Conservation (phyloP, 2,329 filamentous ascomycete species). For the Hypoxylon sp. region DNA sequence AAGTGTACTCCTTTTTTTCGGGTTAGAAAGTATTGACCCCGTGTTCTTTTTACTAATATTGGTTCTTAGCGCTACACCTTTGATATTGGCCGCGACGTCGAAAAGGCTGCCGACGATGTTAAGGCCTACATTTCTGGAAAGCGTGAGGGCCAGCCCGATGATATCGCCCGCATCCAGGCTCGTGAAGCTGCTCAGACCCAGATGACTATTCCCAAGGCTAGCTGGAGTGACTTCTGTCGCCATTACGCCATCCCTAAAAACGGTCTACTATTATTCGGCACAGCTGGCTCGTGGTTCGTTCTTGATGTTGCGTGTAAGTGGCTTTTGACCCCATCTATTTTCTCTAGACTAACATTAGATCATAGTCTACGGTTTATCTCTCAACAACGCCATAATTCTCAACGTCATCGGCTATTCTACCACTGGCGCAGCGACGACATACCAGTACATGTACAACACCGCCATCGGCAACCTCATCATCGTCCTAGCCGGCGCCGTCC, state of each 20-base stretch:
- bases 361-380: conserved; percentile 68
- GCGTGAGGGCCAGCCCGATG: conserved; percentile 69
- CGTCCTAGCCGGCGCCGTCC: conserved; percentile 79
- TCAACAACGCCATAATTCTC: conserved; percentile 80
- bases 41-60: too few species aligned
- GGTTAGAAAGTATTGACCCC: too few species aligned
- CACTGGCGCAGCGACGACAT: conserved; percentile 62
- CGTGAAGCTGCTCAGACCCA: conserved; percentile 61
- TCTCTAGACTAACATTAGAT: conserved; percentile 43
- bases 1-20: too few species aligned
- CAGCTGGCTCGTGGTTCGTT: conserved; percentile 84
- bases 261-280: conserved; percentile 76
- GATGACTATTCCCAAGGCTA: conserved; percentile 73
- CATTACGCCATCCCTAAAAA: conserved; percentile 79
- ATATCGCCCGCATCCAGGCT: conserved; percentile 68
- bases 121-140: conserved; percentile 77
- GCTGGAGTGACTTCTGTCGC: conserved; percentile 73
- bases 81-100: conserved; percentile 77
- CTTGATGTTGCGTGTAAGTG: conserved; percentile 57
- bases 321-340: conserved; percentile 35
- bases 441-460: conserved; percentile 75
- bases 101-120: conserved; percentile 76
- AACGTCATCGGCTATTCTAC: conserved; percentile 75
- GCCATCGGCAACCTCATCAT: conserved; percentile 82
- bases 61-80: conserved; percentile 75